Evolutionary conservation across 768 basidiomycete species (phyloP).

Genomic region (Paxillus ammoniavirescens): DNA sequence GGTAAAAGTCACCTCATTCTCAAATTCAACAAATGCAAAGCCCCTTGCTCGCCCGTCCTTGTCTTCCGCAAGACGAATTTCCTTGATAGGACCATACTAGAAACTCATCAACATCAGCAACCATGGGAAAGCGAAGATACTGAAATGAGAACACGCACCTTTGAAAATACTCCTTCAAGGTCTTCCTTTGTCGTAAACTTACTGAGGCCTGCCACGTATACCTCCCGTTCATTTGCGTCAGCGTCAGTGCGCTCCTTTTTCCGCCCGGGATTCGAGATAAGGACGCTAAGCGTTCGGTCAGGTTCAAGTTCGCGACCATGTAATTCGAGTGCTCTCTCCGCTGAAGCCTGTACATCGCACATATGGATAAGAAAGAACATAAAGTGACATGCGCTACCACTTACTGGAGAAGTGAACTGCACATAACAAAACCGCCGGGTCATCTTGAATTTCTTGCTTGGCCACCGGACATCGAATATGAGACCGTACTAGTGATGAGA

Average conservation of each 20-base stretch:
- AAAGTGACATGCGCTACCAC: constrained; percentile 25
- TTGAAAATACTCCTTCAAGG: constrained; percentile 73
- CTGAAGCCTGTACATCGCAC: constrained; percentile 47
- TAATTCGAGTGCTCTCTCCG: constrained; percentile 75
- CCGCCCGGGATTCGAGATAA: constrained; percentile 86
- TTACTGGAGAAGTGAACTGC: constrained; percentile 82
- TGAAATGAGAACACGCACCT: constrained; percentile 44
- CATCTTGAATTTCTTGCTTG: constrained; percentile 93
- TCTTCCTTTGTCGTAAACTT: constrained; percentile 77
- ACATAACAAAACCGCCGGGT: constrained; percentile 93
- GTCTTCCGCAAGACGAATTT: constrained; percentile 75
- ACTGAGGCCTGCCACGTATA: constrained; percentile 87
- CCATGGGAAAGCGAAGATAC: neutral
- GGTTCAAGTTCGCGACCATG: constrained; percentile 75
- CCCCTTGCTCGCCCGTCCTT: constrained; percentile 72
- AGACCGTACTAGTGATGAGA: constrained; percentile 66
- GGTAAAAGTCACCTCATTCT: constrained; percentile 57
- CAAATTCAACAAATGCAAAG: constrained; percentile 92
- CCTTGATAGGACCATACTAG: constrained; percentile 82
- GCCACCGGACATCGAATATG: constrained; percentile 96
- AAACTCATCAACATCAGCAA: constrained; percentile 1
- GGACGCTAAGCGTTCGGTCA: constrained; percentile 67
- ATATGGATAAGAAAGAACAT: neutral
- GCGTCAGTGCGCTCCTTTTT: constrained; percentile 90
- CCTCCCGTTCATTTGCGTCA: constrained; percentile 76